Conservation (phyloP, 2,329 filamentous ascomycete genomes). For the Pseudogymnoascus pannorum region DNA sequence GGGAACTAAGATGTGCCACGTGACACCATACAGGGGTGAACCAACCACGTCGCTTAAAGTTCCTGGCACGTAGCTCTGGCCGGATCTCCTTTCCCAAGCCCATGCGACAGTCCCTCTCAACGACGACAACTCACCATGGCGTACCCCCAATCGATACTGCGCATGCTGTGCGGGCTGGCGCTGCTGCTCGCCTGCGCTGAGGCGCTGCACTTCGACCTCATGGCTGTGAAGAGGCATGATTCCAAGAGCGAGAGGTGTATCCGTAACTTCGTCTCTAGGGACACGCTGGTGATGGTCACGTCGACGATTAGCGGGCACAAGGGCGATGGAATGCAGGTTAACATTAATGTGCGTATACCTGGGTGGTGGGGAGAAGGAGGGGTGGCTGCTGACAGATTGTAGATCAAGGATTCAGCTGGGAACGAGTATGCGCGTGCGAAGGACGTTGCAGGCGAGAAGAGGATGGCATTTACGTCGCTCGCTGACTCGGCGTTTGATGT, state of each 20-base stretch:
- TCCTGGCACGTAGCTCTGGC: constrained; percentile 4
- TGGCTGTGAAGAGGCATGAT: constrained; percentile 58
- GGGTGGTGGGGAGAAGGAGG: not conserved
- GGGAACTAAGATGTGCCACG: not conserved
- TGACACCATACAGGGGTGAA: not conserved
- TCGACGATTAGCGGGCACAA: constrained; percentile 77
- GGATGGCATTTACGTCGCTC: constrained; percentile 89
- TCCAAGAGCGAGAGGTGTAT: constrained; percentile 77
- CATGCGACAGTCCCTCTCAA: constrained; percentile 1
- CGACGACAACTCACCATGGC: constrained; percentile 36
- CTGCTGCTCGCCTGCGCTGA: constrained; percentile 46
- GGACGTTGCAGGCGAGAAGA: constrained; percentile 74
- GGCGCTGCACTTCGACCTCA: constrained; percentile 90
- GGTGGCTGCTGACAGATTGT: constrained; percentile 13
- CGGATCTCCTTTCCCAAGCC: constrained; percentile 5
- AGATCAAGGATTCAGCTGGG: constrained; percentile 93
- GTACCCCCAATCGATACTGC: constrained; percentile 45
- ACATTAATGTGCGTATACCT: constrained; percentile 73
- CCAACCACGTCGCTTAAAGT: constrained; percentile 8
- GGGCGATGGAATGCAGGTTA: constrained; percentile 87
- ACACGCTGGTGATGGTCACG: constrained; percentile 92
- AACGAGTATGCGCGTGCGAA: constrained; percentile 93
- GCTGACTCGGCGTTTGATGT: constrained; percentile 91
- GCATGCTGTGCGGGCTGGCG: constrained; percentile 50
- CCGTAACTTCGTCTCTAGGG: constrained; percentile 87